Evolutionary conservation across 331 rosid species (phyloP).

Genomic region (Pyracantha coccinea): DNA sequence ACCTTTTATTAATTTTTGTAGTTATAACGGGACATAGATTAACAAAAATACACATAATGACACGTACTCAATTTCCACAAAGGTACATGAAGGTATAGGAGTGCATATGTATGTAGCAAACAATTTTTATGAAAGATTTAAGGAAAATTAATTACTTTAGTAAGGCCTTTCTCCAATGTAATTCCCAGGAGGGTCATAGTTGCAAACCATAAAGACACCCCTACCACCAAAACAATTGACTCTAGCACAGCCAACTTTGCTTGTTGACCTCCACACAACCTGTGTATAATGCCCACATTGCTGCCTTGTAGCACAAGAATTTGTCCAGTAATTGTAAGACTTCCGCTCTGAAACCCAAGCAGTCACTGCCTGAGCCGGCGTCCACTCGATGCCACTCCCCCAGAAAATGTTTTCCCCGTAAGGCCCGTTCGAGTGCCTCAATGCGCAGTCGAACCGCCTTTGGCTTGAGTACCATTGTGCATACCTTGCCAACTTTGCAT

Average conservation of each 20-base stretch:
- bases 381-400: constrained; percentile 84
- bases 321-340: constrained; percentile 44
- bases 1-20: neutral
- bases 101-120: neutral
- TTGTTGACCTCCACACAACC: constrained; percentile 60
- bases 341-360: constrained; percentile 66
- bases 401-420: constrained; percentile 92
- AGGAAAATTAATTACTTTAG: too few relatives aligned
- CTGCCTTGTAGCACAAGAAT: constrained; percentile 46
- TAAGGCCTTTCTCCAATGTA: constrained; percentile 79
- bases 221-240: constrained; percentile 46
- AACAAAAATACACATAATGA: neutral
- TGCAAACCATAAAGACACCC: constrained; percentile 78
- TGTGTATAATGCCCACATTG: constrained; percentile 90
- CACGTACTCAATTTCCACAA: neutral
- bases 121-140: constrained; percentile 13
- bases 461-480: constrained; percentile 68
- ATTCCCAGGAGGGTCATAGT: constrained; percentile 94
- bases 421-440: constrained; percentile 77
- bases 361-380: constrained; percentile 52
- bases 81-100: neutral
- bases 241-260: constrained; percentile 60
- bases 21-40: neutral
- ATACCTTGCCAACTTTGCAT: constrained; percentile 32
- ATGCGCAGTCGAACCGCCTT: constrained; percentile 56